Base-by-base conservation (phyloP, 2,329 filamentous ascomycete species). In the Talaromyces sp. region DNA sequence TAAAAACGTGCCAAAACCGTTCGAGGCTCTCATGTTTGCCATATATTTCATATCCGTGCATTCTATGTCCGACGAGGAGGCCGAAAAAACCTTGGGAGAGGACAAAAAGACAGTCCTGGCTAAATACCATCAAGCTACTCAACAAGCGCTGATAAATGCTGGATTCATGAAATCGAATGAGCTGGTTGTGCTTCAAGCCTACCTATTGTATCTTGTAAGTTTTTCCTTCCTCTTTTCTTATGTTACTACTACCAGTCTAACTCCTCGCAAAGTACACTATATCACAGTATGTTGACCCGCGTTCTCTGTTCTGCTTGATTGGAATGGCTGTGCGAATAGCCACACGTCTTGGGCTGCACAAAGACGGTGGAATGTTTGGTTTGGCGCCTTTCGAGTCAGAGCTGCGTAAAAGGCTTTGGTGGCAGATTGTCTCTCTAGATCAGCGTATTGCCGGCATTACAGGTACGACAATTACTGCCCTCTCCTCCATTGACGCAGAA, bases 11-110 rank as follows among this genome's bases (percentile, higher is more conserved):
- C 74, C 79, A 27, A 82, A 80, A 62, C 80, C 86, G 3, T 79
- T 88, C 21, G 86, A 90, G 67, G 85, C 84, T 1, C 77, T 91
- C 53, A 85, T 90, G 81, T 90, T 90, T 70, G 77, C 83, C 64
- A 88, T 91, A 50, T 90, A 90, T 68, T 81, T 79, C 59, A 81
- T 86, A 68, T 81, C 86, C 0, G 11, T 83, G n/a, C 71, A 83
- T 14, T 83, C 85, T 43, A 73, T 90, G 54, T 73, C 71, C 0
- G 78, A 83, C 1, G 75, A 79, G 0, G 85, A 89, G 64, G 87
- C 83, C 61, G 70, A 67, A 29, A 56, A 59, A 3, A 65, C 70
- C 4, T 75, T 81, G 65, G 70, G 69, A 32, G 67, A 69, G 1
- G 61, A 75, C 17, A 76, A 71, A 56, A 65, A 70, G 35, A 69